These are phyloP conservation scores for Onygena corvina DNA, from an alignment of 2,329 filamentous ascomycete genomes.

Conservation along the genomic window DNA sequence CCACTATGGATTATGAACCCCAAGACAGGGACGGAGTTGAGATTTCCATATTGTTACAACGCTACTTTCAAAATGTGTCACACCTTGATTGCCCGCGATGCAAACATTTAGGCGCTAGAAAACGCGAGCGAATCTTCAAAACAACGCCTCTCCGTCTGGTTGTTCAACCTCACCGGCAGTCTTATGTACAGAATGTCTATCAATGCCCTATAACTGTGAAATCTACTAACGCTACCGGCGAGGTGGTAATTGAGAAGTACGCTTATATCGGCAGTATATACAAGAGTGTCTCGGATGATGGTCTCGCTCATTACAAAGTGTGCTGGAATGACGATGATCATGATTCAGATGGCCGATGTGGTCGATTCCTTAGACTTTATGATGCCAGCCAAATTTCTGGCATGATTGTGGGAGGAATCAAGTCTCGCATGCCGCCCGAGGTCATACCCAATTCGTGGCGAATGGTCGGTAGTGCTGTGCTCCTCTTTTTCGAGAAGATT, in stretches of 20 bases:
- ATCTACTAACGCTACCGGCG: constrained; percentile 17
- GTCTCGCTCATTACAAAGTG: constrained; percentile 17
- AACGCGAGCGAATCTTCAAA: constrained; percentile 13
- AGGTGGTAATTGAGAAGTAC: constrained; percentile 20
- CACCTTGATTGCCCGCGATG: not conserved
- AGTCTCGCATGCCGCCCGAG: constrained; percentile 12
- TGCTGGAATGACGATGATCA: constrained; percentile 25
- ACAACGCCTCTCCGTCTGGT: constrained; percentile 24
- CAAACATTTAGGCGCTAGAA: constrained; percentile 8
- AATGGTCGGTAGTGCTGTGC: constrained; percentile 16
- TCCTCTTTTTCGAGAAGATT: constrained; percentile 27
- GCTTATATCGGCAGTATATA: constrained; percentile 32
- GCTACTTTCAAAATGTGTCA: constrained; percentile 13
- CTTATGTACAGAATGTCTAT: constrained; percentile 19
- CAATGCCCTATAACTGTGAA: constrained; percentile 18
- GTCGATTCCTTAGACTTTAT: constrained; percentile 21
- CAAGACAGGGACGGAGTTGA: constrained; percentile 16
- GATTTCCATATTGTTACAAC: constrained; percentile 17
- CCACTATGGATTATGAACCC: not conserved
- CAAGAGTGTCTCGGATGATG: not conserved
- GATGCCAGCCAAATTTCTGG: constrained; percentile 22
- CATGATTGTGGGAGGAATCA: constrained; percentile 21
- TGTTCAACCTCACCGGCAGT: constrained; percentile 15
- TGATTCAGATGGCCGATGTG: constrained; percentile 15
- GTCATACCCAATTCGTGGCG: constrained; percentile 22